phyloP scores from a whole-genome alignment of 2,329 filamentous ascomycete species.

The Cladosporium sp. region DNA sequence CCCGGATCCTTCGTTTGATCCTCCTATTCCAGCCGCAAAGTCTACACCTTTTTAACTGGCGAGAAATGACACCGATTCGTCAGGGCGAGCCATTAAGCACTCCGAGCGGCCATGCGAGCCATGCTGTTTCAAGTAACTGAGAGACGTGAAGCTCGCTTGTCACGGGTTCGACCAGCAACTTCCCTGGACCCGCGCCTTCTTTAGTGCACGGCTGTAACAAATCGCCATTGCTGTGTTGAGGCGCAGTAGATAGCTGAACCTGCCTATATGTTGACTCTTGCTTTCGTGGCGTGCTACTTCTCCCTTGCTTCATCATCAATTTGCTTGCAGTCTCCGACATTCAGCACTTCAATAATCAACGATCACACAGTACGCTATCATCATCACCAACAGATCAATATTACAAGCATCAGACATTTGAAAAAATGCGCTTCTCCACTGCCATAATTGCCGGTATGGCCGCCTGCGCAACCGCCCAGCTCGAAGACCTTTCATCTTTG shows the following conservation, averaged over 20 bases:
- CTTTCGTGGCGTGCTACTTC: not conserved
- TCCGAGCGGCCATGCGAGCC: not conserved
- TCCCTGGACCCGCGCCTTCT: not conserved
- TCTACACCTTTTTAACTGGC: not conserved
- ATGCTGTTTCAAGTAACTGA: not conserved
- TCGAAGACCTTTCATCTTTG: no score
- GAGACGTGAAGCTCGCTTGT: not conserved
- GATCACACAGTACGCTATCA: not conserved
- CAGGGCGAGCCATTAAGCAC: not conserved
- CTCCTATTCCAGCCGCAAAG: not conserved
- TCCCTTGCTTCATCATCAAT: not conserved
- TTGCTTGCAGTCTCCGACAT: not conserved
- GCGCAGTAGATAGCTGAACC: not conserved
- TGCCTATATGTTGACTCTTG: not conserved
- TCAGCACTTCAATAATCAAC: not conserved
- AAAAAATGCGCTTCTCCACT: conserved; percentile 1
- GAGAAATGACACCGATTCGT: not conserved
- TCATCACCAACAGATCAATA: not conserved
- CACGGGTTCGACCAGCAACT: not conserved
- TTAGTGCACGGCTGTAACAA: not conserved
- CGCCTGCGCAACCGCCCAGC: conserved; percentile 1
- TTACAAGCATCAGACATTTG: not conserved
- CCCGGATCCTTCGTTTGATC: not conserved
- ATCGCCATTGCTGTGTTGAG: not conserved
- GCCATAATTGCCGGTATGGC: not conserved